Conservation (phyloP, 73 alveolate species). For the Paramecium bursaria region DNA sequence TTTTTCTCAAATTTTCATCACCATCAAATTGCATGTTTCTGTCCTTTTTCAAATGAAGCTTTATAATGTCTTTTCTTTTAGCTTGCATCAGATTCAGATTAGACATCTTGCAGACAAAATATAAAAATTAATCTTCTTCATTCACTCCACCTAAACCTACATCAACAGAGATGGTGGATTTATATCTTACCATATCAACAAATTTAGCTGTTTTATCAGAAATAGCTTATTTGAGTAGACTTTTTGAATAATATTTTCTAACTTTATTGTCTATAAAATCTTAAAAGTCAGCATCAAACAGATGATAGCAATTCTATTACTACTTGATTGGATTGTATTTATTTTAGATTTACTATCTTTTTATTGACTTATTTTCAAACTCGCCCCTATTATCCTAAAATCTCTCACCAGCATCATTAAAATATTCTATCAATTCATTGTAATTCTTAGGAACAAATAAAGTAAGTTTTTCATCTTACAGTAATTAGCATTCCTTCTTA, state of each 20-base stretch:
- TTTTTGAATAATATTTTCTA: constrained; percentile 38
- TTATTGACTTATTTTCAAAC: constrained; percentile 11
- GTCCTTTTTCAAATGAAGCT: constrained; percentile 41
- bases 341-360: constrained; percentile 38
- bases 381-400: constrained; percentile 34
- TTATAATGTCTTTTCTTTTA: constrained; percentile 41
- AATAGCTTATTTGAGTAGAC: constrained; percentile 34
- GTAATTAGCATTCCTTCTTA: background rate
- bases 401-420: constrained; percentile 59
- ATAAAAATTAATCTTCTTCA: constrained; percentile 43
- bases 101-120: constrained; percentile 18
- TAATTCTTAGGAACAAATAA: constrained; percentile 37
- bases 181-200: constrained; percentile 1
- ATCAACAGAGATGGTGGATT: constrained; percentile 8
- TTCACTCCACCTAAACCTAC: constrained; percentile 58
- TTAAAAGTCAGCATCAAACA: constrained; percentile 54
- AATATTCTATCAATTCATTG: constrained; percentile 55
- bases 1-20: constrained; percentile 45
- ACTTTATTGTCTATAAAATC: constrained; percentile 52
- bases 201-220: constrained; percentile 4
- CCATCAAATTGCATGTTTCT: constrained; percentile 50
- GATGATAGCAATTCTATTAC: constrained; percentile 43
- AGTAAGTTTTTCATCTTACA: constrained; percentile 26
- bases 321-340: constrained; percentile 9
- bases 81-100: constrained; percentile 5